Evolutionary conservation across 2,329 filamentous ascomycete genomes (phyloP).

Genomic region (Paecilomyces sp.): DNA sequence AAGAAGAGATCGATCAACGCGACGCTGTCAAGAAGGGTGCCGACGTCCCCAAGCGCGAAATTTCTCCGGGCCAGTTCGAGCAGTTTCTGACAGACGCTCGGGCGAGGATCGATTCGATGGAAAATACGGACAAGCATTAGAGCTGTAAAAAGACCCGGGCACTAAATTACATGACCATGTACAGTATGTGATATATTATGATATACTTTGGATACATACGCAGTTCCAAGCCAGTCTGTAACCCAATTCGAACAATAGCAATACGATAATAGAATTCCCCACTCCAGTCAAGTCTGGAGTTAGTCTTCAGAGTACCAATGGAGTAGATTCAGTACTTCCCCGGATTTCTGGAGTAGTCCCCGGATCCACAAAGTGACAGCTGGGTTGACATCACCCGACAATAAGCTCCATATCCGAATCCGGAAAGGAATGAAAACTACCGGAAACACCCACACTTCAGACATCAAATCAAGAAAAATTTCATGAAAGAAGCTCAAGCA

Average conservation of each 20-base stretch:
- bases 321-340: too few relatives aligned
- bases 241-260: too few relatives aligned
- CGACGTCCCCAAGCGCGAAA: background rate
- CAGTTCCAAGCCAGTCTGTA: too few relatives aligned
- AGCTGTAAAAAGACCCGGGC: too few relatives aligned
- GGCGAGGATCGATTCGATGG: conserved; percentile 6
- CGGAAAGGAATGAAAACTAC: background rate
- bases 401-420: background rate
- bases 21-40: conserved; percentile 15
- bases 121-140: conserved; percentile 4
- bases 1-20: conserved; percentile 19
- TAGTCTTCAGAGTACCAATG: too few relatives aligned
- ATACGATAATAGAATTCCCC: too few relatives aligned
- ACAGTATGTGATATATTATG: too few relatives aligned
- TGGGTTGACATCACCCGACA: background rate
- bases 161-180: too few relatives aligned
- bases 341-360: too few relatives aligned
- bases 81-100: background rate
- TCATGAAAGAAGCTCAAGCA: background rate
- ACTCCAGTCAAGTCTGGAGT: too few relatives aligned
- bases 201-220: too few relatives aligned
- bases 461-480: background rate
- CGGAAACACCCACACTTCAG: background rate
- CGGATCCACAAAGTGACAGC: background rate
- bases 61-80: conserved; percentile 3